Base-by-base conservation (phyloP, 2,329 filamentous ascomycete genomes). In the Clonostachys solani region DNA sequence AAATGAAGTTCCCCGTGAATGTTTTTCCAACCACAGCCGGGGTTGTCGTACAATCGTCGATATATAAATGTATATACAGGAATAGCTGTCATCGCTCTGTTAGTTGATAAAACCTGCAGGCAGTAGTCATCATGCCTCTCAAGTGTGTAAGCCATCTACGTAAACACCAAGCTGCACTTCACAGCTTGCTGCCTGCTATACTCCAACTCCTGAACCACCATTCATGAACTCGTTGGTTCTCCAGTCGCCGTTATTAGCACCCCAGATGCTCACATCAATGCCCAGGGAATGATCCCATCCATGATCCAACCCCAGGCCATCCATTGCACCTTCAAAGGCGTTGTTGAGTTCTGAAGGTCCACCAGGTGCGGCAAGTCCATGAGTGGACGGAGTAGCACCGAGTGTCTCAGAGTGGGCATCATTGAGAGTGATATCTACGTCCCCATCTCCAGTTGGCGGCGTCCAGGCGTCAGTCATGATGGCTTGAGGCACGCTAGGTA, bases 311-410 rank as follows among this genome's bases (percentile, higher is more conserved):
- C 73, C 72, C 2, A 75, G 61, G 0, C 69, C 69, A 42, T 75
- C 73, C 46, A 74, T 63, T 0, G 72, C 71, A 3, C 73, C 73
- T 46, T 76, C 73, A 42, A 75, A 76, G 1, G 73, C 72, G 37
- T 74, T 76, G 43, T 75, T 75, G n/a, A 74, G 64, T 49, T 75
- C 71, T 5, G 71, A 57, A 2, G 43, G 47, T 10, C n/a, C 16
- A 6, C 33, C 40, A 15, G 38, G 17, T 12, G 18, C 12, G 38
- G 34, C 13, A 16, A 35, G 35, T 40, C 33, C 34, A 29, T 29
- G 23, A 10, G 23, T 29, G 23, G 23, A 29, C 23, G 23, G 23
- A 4, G 23, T 29, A 4, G 23, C 23, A 29, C 23, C 23, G 23
- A 29, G 23, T 29, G 23, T 29, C 42, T 43, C 18, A n/a, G 15